Evolutionary conservation across 441 rosid genomes (phyloP), one percentile per base, ranked within the genome.

Genomic region (Bocquillonia castaneifolia): DNA sequence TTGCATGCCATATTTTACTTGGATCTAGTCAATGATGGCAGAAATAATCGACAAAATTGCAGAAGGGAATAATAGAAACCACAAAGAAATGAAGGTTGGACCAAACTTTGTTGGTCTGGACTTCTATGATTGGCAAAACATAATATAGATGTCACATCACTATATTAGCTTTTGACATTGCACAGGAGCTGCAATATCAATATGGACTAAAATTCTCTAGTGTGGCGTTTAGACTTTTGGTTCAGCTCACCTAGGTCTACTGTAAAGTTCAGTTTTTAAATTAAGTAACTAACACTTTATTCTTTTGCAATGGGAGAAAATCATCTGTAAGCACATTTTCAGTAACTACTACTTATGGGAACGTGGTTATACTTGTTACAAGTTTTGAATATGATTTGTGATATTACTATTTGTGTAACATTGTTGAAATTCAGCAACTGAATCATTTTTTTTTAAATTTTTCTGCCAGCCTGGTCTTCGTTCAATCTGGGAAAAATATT

Each of bases 401-500:
- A n/a, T 0, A 17, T 37, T 47, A 18, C 18, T 34, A 10, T n/a
- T n/a, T n/a, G n/a, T n/a, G n/a, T 47, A 26, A 26, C 32, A 42
- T 29, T 22, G 28, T 29, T 68, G 28, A 70, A 48, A 44, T 53
- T 63, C 56, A 20, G 45, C 62, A 2, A 51, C 39, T 67, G 50
- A 60, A 39, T 17, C 12, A 10, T 60, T 42, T 5, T 42, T 42
- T 52, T 66, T 47, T 50, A 0, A 2, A 64, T 15, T 51, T 25
- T 69, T 68, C 31, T 44, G 22, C 40, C 85, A 94, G 99, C 87
- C 85, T 78, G 99, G 99, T 66, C 88, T 94, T 48, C 88, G 98
- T 54, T 84, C 99, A 6, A 92, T 94, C 58, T 94, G 99, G 99
- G 99, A 94, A 80, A 94, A 94, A 80, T 94, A 94, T 69, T 94